A percentile compares a stretch with the other conserved stretches of the same genome.
phyloP scores from a whole-genome alignment of 495 filamentous ascomycete species.

The Darksidea phi region DNA sequence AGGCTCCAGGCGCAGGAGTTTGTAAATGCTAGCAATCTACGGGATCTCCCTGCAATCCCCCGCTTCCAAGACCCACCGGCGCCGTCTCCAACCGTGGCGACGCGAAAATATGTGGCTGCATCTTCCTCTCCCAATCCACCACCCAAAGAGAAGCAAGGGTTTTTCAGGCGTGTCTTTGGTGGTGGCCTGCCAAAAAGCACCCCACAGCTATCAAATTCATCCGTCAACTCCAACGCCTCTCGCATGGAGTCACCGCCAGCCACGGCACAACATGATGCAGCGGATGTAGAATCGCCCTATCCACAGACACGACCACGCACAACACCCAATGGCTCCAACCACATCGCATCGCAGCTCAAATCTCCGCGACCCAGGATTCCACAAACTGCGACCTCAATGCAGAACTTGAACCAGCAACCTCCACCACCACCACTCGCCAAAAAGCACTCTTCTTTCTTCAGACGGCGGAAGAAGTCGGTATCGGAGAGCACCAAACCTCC shows the following conservation, averaged over 20 bases:
- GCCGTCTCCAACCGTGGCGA: constrained; percentile 56
- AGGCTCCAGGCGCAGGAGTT: constrained; percentile 43
- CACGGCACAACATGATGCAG: constrained; percentile 15
- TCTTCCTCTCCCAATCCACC: constrained; percentile 37
- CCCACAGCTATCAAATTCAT: constrained; percentile 24
- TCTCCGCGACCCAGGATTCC: constrained; percentile 17
- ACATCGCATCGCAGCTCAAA: constrained; percentile 37
- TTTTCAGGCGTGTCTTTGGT: constrained; percentile 89
- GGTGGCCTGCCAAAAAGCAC: constrained; percentile 49
- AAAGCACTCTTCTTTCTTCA: constrained; percentile 89
- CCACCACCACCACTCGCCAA: constrained; percentile 68
- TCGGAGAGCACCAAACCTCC: constrained; percentile 56
- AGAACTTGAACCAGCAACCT: constrained; percentile 38
- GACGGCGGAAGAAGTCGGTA: constrained; percentile 84
- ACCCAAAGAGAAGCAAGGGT: constrained; percentile 73
- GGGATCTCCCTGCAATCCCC: constrained; percentile 30
- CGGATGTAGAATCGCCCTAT: constrained; percentile 9
- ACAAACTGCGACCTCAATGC: constrained; percentile 21
- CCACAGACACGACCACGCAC: constrained; percentile 30
- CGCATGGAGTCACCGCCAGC: constrained; percentile 17
- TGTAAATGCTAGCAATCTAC: constrained; percentile 37
- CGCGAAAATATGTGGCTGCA: constrained; percentile 49
- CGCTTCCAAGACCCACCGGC: constrained; percentile 46
- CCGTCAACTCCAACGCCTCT: constrained; percentile 14
- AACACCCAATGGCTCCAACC: constrained; percentile 25